Evolutionary conservation across 1,139 yeast species (phyloP), one percentile per base, ranked within the genome.

Genomic region (Debaryomyces udenii): DNA sequence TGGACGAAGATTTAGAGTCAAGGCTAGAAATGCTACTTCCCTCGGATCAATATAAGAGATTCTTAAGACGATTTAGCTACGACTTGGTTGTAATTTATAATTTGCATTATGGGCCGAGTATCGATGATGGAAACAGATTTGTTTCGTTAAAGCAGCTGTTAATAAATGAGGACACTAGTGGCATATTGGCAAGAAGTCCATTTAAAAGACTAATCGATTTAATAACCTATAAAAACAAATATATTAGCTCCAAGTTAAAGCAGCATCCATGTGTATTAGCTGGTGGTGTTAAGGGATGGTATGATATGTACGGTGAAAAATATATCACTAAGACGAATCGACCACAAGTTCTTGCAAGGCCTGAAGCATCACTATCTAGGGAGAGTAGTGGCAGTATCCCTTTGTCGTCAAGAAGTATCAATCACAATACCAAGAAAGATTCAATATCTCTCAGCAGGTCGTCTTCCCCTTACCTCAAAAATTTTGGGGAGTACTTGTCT

Each of bases 41-140:
- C 1, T 68, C 70, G 7, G 61, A 62, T 3, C 90, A 86, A 53
- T 75, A 74, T 44, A 55, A 55, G 2, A 51, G 70, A 30, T 86
- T 88, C 51, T 64, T 68, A 28, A 61, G 66, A 7, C 68, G 95
- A 50, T 64, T 71, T 46, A 60, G 66, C 30, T 88, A 74, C 56
- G 86, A 82, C 39, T 64, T 78, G 34, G 67, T 90, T 3, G 82
- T 88, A 3, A 57, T 83, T 9, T 88, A 86, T 57, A 85, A 87
- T 41, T 57, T 64, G 31, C 53, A 59, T 33, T 56, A 56, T 56
- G 64, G 76, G 33, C 37, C 59, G 51, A 28, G 43, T 22, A 49
- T 54, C 7, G 41, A 48, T 20, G 50, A 52, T n/a, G 46, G 47
- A 7, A 60, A 63, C 40, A 56, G 80, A 27, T 56, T 64, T 31